A percentile compares a stretch with the other conserved stretches of the same genome.
These are phyloP conservation scores for Cercospora sesami DNA, from an alignment of 2,329 filamentous ascomycete species.

Conservation along the genomic window DNA sequence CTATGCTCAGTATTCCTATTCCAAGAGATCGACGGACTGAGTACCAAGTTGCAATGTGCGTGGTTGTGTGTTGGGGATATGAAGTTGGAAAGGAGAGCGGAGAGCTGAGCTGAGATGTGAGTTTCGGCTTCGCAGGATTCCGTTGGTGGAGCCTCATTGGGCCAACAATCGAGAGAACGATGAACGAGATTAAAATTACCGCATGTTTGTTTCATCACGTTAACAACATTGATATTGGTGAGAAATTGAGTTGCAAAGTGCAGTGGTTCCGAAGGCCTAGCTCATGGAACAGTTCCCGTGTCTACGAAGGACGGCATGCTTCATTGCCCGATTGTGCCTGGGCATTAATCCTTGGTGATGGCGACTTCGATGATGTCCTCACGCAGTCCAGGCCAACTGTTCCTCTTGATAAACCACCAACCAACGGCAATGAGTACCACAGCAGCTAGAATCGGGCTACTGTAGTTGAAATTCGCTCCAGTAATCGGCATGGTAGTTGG, in stretches of 20 bases:
- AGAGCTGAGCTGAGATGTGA: background rate
- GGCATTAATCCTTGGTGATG: slow-evolving; percentile 10
- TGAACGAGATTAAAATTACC: background rate
- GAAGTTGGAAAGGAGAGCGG: background rate
- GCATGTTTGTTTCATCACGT: background rate
- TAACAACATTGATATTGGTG: background rate
- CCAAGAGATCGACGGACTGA: background rate
- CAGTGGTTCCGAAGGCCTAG: background rate
- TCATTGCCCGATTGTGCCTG: background rate
- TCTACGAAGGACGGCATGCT: background rate
- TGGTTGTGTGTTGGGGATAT: background rate
- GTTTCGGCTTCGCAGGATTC: background rate
- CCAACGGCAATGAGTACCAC: slow-evolving; percentile 27
- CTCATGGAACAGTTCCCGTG: background rate
- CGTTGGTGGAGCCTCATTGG: background rate
- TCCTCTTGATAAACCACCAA: slow-evolving; percentile 26
- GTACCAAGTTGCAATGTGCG: background rate
- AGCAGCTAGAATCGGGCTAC: slow-evolving; percentile 28
- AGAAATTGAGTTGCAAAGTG: background rate
- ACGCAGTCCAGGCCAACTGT: slow-evolving; percentile 29
- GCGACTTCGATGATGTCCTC: slow-evolving; percentile 27
- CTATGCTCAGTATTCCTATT: background rate
- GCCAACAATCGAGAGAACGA: background rate
- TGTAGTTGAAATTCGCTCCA: slow-evolving; percentile 30
- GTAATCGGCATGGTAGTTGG: slow-evolving; percentile 30